Percentiles rank a stretch among this genome's conserved stretches.
Conservation (phyloP, 208 protist genomes). For the Trypanosomatidae sp. region DNA sequence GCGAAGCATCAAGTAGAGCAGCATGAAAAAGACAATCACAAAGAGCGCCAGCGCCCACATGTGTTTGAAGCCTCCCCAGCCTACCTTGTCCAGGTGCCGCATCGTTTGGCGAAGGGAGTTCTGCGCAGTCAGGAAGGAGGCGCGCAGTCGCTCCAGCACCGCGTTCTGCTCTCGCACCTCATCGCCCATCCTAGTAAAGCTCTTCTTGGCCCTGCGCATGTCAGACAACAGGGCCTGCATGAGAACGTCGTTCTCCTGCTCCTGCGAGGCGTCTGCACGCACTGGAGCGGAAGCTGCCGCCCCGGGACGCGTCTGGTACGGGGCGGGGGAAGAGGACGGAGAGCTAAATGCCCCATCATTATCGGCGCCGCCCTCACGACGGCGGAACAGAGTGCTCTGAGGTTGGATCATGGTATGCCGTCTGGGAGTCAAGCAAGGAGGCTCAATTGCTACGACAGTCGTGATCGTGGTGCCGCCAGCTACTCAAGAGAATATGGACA, state of each 20-base stretch:
- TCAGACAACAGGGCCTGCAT: conserved; percentile 67
- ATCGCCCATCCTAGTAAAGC: conserved; percentile 52
- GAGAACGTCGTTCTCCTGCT: conserved; percentile 76
- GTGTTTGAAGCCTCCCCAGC: conserved; percentile 47
- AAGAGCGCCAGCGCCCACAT: conserved; percentile 88
- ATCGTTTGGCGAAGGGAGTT: conserved; percentile 49
- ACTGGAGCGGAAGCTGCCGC: conserved; percentile 3
- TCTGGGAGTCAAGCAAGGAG: background rate
- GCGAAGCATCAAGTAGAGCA: conserved; percentile 76
- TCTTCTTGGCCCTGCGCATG: conserved; percentile 47
- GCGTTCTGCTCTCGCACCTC: conserved; percentile 76
- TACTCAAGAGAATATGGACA: background rate
- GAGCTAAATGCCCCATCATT: conserved; percentile 1
- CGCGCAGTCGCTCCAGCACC: conserved; percentile 52
- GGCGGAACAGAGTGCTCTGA: conserved; percentile 70
- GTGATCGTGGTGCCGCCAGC: background rate
- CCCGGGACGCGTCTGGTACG: background rate
- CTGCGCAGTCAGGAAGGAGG: conserved; percentile 39
- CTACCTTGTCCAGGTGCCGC: conserved; percentile 45
- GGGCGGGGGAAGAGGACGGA: conserved; percentile 1
- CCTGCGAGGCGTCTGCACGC: conserved; percentile 21
- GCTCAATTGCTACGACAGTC: background rate
- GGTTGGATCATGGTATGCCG: conserved; percentile 35
- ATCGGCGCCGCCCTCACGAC: conserved; percentile 18
- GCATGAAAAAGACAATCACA: conserved; percentile 70